Evolutionary conservation across 768 basidiomycete genomes (phyloP), one percentile per base, ranked within the genome.

Genomic region (Mycena metata): DNA sequence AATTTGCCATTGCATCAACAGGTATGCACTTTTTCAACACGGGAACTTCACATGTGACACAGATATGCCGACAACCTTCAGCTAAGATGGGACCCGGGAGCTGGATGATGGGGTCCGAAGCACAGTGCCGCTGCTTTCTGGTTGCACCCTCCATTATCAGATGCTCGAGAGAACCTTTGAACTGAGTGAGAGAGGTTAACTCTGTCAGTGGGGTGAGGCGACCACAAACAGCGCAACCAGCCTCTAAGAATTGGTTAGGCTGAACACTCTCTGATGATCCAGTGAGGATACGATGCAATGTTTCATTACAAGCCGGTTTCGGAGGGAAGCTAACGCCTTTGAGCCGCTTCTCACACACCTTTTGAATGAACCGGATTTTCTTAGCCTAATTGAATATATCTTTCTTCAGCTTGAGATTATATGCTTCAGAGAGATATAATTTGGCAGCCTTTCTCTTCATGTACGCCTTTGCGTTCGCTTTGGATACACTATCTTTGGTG

Each of bases 1-100:
- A 76, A 72, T 80, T 81, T 0, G 81, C 79, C 9, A 83, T 54
- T 0, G 80, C 72, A 55, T 69, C 41, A 2, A 60, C 39, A 2
- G 81, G 80, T 4, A 73, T 59, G 39, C 55, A 72, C 6, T 66
- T 33, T 15, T 66, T 71, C 7, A 51, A 2, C 1, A 79, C 10
- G 1, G 24, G 16, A 1, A 2, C n/a, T 4, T 54, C 12, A 46
- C 78, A 79, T 1, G 9, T 10, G 7, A 8, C 12, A 64, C 78
- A 79, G 1, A 77, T 52, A 4, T 45, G 17, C 3, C 45, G 26
- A 55, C 72, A 76, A 0, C 42, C 19, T 2, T 46, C 12, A 13
- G 66, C 73, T 3, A 75, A 33, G 8, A 78, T 51, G 21, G 76
- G 74, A 1, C 73, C 75, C 3, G 39, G 51, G 4, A 69, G 15